phyloP scores from a whole-genome alignment of 441 rosid species.

The Aleurites moluccanus region DNA sequence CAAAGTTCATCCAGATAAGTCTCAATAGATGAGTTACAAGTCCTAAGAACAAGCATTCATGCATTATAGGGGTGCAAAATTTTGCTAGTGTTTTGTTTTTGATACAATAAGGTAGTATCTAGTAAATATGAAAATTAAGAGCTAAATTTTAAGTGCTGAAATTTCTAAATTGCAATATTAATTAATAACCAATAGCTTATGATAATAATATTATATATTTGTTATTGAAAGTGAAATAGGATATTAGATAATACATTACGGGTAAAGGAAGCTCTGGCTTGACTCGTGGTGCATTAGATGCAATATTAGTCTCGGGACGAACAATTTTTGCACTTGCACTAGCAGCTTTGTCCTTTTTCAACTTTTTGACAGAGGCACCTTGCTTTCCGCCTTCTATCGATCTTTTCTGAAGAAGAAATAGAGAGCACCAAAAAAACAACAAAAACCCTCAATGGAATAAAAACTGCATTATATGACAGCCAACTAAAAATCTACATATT shows the following conservation, averaged over 20 bases:
- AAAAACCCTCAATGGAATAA: conserved; percentile 1
- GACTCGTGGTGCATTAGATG: conserved; percentile 65
- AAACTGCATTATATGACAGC: background rate
- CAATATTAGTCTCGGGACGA: conserved; percentile 65
- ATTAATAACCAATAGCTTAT: too few relatives aligned
- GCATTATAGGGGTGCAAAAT: background rate
- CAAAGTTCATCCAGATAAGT: background rate
- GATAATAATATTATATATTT: too few relatives aligned
- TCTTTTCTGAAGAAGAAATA: conserved; percentile 62
- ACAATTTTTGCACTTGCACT: conserved; percentile 66
- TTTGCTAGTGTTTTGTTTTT: background rate
- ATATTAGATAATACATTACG: conserved; percentile 60
- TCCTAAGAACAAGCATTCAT: background rate
- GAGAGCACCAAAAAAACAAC: conserved; percentile 12
- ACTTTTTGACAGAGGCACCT: conserved; percentile 78
- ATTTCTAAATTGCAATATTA: too few relatives aligned
- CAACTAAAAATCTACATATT: background rate
- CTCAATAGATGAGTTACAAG: background rate
- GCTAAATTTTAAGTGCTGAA: too few relatives aligned
- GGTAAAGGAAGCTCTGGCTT: conserved; percentile 96
- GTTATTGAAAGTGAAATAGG: conserved; percentile 24
- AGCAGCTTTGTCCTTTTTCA: conserved; percentile 81
- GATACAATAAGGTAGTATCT: background rate
- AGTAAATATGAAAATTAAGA: too few relatives aligned
- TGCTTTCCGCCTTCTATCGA: conserved; percentile 78